These are phyloP conservation scores for Talaromyces sp. DNA, from an alignment of 2,329 filamentous ascomycete species.

Conservation along the genomic window DNA sequence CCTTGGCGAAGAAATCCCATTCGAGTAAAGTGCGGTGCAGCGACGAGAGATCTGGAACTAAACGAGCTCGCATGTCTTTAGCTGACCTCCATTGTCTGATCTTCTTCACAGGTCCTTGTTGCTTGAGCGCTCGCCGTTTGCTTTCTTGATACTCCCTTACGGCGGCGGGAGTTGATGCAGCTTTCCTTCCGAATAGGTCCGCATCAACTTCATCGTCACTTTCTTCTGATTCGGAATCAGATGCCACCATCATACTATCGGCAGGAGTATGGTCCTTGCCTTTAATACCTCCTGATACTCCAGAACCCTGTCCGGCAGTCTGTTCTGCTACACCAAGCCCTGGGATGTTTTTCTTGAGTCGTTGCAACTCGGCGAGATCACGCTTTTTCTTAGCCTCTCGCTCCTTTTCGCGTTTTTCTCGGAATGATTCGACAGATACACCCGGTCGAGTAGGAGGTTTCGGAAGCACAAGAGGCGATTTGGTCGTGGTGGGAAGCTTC, in stretches of 20 bases:
- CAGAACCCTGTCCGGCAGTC: conserved; percentile 74
- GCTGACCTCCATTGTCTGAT: conserved; percentile 72
- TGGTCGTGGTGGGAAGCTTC: conserved; percentile 26
- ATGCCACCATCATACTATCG: conserved; percentile 86
- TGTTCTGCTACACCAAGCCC: conserved; percentile 51
- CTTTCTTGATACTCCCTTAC: conserved; percentile 47
- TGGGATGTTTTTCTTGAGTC: conserved; percentile 56
- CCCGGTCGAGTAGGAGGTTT: conserved; percentile 28
- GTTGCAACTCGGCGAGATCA: conserved; percentile 68
- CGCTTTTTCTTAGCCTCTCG: conserved; percentile 69
- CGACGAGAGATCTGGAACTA: conserved; percentile 81
- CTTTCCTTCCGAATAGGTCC: conserved; percentile 57
- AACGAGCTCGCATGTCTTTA: conserved; percentile 89
- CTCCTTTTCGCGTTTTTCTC: conserved; percentile 69
- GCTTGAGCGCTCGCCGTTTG: conserved; percentile 50
- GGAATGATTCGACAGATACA: conserved; percentile 56
- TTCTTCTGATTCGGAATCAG: conserved; percentile 59
- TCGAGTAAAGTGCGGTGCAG: conserved; percentile 81
- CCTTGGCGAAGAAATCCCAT: conserved; percentile 92
- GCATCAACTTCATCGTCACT: conserved; percentile 72
- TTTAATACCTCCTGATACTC: conserved; percentile 67
- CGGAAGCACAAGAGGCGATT: conserved; percentile 22
- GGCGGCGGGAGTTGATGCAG: conserved; percentile 37
- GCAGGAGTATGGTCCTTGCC: conserved; percentile 74
- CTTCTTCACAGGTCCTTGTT: conserved; percentile 76